A percentile compares a stretch with the other conserved stretches of the same genome.
Conservation (phyloP, 106 monocot genomes). For the Acanthochlamys bracteata region DNA sequence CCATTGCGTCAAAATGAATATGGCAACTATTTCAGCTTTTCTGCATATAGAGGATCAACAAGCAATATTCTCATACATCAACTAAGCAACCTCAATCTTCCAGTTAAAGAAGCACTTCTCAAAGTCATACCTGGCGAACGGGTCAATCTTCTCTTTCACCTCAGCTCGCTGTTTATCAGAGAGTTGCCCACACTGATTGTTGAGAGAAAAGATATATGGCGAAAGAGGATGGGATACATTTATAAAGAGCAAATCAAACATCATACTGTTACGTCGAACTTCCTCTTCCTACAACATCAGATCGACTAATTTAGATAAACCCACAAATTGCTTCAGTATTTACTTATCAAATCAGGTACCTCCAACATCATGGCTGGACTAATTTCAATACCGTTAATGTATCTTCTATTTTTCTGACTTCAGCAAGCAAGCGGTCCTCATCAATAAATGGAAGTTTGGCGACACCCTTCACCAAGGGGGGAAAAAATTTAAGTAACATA, state of each 20-base stretch:
- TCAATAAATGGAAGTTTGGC: slow-evolving; percentile 96
- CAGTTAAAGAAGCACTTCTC: background rate
- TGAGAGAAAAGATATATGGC: slow-evolving; percentile 90
- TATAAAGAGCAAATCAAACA: slow-evolving; percentile 92
- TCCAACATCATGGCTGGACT: background rate
- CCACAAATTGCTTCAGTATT: background rate
- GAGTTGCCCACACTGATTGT: slow-evolving; percentile 51
- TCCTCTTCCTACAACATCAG: slow-evolving; percentile 59
- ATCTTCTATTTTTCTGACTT: slow-evolving; percentile 74
- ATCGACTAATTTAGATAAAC: background rate
- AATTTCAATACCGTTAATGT: slow-evolving; percentile 64
- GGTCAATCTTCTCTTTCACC: slow-evolving; percentile 84
- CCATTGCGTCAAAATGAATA: no score
- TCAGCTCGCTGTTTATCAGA: slow-evolving; percentile 41
- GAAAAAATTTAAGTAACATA: no score
- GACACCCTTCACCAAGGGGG: slow-evolving; percentile 61
- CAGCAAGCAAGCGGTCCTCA: slow-evolving; percentile 60
- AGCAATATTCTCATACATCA: no score
- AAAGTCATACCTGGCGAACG: slow-evolving; percentile 51
- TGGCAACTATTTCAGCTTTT: no score
- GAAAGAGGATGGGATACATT: slow-evolving; percentile 80
- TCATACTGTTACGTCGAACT: slow-evolving; percentile 66
- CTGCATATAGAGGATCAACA: no score
- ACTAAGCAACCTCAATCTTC: background rate
- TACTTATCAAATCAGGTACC: background rate